Evolutionary conservation across 2,329 filamentous ascomycete species (phyloP), one percentile per base, ranked within the genome.

Genomic region (Sordariomycetes sp.): DNA sequence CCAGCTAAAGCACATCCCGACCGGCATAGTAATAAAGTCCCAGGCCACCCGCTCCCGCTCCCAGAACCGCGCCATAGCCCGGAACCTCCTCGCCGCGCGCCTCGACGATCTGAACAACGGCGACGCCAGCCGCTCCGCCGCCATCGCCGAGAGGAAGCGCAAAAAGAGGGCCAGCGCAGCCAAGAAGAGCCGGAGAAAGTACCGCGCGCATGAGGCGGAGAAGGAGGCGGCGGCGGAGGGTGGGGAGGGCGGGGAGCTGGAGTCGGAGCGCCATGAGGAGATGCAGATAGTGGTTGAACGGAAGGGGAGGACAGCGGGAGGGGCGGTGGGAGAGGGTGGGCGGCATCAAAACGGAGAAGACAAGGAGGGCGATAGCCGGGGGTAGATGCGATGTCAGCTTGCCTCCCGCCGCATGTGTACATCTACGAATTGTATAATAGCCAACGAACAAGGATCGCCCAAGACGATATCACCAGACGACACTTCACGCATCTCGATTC

Each of bases 1-100:
- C 2, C 94, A 99, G 69, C 77, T 99, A 39, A 94, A 86, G 63
- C 94, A 99, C 70, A 73, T 87, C 17, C 90, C 92, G 6, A 95
- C 91, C 0, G 92, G 92, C 60, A 83, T 96, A 56, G 91, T 97
- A 15, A 82, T 99, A 61, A 99, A 99, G 73, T 92, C 84, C 58
- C 94, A 99, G 72, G 90, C 86, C 22, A 97, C 94, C 10, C 85
- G 94, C 53, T 95, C 89, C 1, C 83, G 90, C 20, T 81, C 81
- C 58, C 88, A 95, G 71, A 99, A 99, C 69, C 82, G 91, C 61
- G 91, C 87, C 69, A 86, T 89, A 61, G 94, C 94, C 13, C 80
- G 91, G 48, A 77, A 84, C 62, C 74, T 95, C 50, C 77, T 96
- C 34, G 88, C 87, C 25, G 84, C 89, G 63, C 82, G 80, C 64